A percentile compares a stretch with the other conserved stretches of the same genome.
These are phyloP conservation scores for Psophocarpus tetragonolobus DNA, from an alignment of 306 rosid genomes.

Conservation along the genomic window DNA sequence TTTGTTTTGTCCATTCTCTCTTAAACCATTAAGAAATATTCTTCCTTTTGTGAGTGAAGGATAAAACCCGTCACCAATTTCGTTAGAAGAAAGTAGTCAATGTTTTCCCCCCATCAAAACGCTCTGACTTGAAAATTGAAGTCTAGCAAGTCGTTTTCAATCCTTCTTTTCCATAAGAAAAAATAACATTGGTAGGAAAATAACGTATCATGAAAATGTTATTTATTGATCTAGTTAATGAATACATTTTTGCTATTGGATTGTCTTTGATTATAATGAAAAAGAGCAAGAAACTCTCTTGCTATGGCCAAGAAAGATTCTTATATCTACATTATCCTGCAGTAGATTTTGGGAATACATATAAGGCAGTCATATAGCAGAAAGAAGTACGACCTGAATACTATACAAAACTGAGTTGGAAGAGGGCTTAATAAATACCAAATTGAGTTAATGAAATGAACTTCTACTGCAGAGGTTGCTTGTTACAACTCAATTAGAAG, in stretches of 20 bases:
- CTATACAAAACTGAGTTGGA: not conserved
- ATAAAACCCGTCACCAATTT: conserved; percentile 19
- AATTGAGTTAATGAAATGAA: not conserved
- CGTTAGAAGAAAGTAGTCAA: not conserved
- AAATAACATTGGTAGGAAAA: not conserved
- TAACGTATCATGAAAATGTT: not conserved
- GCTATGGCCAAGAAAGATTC: not conserved
- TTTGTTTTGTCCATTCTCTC: conserved; percentile 2
- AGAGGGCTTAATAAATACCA: not conserved
- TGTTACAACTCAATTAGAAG: not conserved
- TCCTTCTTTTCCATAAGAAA: not conserved
- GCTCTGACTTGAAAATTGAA: conserved; percentile 16
- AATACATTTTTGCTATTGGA: not conserved
- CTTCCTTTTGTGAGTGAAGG: not conserved
- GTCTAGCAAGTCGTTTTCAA: not conserved
- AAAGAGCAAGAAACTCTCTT: not conserved
- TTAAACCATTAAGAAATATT: conserved; percentile 35
- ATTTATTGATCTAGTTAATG: not conserved
- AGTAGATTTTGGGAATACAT: not conserved
- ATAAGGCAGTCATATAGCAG: not conserved
- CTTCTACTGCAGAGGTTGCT: not conserved
- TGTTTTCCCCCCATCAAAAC: not conserved
- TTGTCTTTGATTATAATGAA: not conserved
- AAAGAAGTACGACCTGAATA: not conserved
- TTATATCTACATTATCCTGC: not conserved